phyloP scores from a whole-genome alignment of 1,284 basidiomycete species.

The Coniferiporia weirii region DNA sequence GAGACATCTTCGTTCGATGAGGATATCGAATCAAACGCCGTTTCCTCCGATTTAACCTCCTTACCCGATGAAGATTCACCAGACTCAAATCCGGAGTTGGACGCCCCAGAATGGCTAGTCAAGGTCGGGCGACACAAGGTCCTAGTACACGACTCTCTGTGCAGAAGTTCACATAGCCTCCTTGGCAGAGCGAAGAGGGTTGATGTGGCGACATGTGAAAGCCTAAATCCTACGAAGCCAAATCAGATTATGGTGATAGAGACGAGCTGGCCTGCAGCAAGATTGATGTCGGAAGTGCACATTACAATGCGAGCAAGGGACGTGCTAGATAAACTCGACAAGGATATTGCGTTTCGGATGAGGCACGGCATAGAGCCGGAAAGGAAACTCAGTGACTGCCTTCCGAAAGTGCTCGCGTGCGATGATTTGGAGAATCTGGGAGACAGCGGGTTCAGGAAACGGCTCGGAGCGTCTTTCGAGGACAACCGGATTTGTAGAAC shows the following conservation, averaged over 20 bases:
- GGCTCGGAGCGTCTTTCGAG: neutral
- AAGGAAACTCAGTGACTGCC: neutral
- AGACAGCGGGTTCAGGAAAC: neutral
- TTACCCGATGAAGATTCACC: too few species aligned
- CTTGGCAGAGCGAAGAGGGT: neutral
- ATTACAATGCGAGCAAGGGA: neutral
- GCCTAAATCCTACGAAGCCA: neutral
- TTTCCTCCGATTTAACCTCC: too few species aligned
- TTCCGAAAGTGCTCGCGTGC: neutral
- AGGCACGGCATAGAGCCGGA: neutral
- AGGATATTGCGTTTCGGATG: neutral
- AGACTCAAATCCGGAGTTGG: too few species aligned
- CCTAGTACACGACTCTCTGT: neutral
- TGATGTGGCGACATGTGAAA: neutral
- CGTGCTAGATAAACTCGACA: neutral
- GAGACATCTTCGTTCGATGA: neutral
- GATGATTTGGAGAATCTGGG: neutral
- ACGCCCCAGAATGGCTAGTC: neutral
- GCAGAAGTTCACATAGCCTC: neutral
- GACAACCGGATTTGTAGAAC: neutral
- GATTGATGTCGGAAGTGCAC: neutral
- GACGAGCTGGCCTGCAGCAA: neutral
- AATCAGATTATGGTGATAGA: neutral
- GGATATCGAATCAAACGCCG: too few species aligned
- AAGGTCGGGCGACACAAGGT: neutral